Evolutionary conservation across 768 basidiomycete species (phyloP), one percentile per base, ranked within the genome.

Genomic region (Dentipellis fragilis): DNA sequence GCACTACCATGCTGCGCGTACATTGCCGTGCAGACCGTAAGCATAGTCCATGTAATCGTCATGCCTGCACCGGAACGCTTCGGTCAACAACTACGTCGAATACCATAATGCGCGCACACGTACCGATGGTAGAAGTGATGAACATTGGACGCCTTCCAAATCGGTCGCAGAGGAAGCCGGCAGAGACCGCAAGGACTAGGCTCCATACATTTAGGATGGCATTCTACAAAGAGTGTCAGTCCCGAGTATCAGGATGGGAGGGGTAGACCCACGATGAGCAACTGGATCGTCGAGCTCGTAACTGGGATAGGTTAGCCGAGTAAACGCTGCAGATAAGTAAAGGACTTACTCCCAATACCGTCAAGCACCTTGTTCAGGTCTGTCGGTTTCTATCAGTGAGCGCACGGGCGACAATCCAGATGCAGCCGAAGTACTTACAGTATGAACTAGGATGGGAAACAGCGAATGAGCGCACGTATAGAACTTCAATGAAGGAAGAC

Each of bases 181-280:
- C 78, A 22, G 67, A 51, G 51, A 80, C 67, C n/a, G 80, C 78
- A 46, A 80, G 69, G 56, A 77, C 65, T 51, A 83, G 76, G 65
- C 81, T 81, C 66, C 70, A 82, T 57, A 81, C 77, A 59, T 77
- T 75, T 36, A 81, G 67, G 55, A 77, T 63, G 51, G 78, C 80
- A 61, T 83, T 82, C 42, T 45, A 17, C n/a, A n/a, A 10, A 45
- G 45, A 71, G 79, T 78, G 1, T 71, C 74, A 22, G 69, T 29
- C 72, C 6, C 72, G 69, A 60, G 75, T 68, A 21, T 72, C 75
- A 57, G 80, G 73, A 75, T 22, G 2, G 9, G 7, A 45, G 42
- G 19, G 16, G n/a, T 4, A 19, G 2, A 16, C 42, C n/a, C 14
- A 45, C 42, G 16, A 45, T 45, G 16, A 45, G 42, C 47, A 21